Conservation (phyloP, 306 rosid genomes). For the Arachis hypogaea region DNA sequence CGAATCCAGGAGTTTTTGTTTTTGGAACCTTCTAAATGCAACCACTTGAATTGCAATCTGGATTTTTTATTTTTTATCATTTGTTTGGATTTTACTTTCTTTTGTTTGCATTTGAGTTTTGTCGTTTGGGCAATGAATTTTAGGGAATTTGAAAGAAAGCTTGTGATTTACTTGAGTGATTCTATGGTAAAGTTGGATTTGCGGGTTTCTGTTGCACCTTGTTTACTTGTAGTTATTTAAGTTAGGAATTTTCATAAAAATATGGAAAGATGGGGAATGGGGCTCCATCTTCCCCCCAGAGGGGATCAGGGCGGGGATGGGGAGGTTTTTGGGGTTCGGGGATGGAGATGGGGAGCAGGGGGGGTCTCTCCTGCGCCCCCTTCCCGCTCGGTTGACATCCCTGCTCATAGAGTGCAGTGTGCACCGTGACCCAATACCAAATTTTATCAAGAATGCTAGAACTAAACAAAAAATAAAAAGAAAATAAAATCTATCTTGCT, state of each 20-base stretch:
- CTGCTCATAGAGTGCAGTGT: no score
- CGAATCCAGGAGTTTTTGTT: background rate
- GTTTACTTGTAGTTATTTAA: background rate
- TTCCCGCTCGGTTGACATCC: no score
- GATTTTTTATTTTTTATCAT: background rate
- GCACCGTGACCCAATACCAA: no score
- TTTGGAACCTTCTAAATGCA: background rate
- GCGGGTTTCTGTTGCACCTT: conserved; percentile 3
- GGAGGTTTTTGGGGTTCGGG: no score
- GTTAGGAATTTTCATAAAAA: conserved; percentile 18
- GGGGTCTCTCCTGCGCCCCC: no score
- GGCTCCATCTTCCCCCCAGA: no score
- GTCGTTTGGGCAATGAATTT: conserved; percentile 18
- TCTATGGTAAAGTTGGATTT: conserved; percentile 19
- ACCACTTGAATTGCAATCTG: background rate
- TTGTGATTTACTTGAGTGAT: conserved; percentile 7
- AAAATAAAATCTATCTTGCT: no score
- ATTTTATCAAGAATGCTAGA: no score
- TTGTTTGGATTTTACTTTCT: background rate
- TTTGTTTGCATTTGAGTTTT: conserved; percentile 1
- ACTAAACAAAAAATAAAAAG: no score
- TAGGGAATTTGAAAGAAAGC: conserved; percentile 19
- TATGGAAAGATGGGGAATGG: no score
- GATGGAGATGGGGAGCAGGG: no score
- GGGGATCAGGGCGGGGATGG: no score